These are phyloP conservation scores for Aspergillus oerlinghausenensis DNA, from an alignment of 2,329 filamentous ascomycete species.

Conservation along the genomic window DNA sequence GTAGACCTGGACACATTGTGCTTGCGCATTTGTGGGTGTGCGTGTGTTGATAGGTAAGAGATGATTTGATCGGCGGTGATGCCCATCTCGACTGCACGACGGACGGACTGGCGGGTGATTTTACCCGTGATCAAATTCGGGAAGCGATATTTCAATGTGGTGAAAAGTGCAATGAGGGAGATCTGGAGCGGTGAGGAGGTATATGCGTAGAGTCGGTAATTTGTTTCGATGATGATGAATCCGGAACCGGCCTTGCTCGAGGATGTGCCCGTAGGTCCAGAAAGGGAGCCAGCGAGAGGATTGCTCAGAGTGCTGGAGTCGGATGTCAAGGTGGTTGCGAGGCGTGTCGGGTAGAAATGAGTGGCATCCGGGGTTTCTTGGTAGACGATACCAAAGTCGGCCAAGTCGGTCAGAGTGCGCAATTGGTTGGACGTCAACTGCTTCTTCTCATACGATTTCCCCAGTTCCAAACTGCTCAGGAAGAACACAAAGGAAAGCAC, in stretches of 20 bases:
- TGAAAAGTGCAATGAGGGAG: slow-evolving; percentile 85
- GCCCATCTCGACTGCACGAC: slow-evolving; percentile 78
- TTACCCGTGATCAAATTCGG: slow-evolving; percentile 91
- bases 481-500: slow-evolving; percentile 96
- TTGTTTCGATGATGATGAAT: slow-evolving; percentile 95
- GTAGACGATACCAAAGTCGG: slow-evolving; percentile 91
- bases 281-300: slow-evolving; percentile 62
- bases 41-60: slow-evolving; percentile 83
- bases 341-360: slow-evolving; percentile 80
- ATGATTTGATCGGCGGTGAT: slow-evolving; percentile 97
- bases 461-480: slow-evolving; percentile 86
- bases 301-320: slow-evolving; percentile 69
- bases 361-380: slow-evolving; percentile 43
- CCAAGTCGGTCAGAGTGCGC: slow-evolving; percentile 84
- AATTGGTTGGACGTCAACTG: slow-evolving; percentile 76
- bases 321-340: slow-evolving; percentile 86
- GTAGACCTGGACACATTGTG: slow-evolving; percentile 38
- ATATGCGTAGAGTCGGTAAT: slow-evolving; percentile 96
- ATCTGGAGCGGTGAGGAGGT: slow-evolving; percentile 92
- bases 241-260: slow-evolving; percentile 46
- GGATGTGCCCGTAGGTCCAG: slow-evolving; percentile 28
- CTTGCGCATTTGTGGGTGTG: slow-evolving; percentile 88
- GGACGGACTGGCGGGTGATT: slow-evolving; percentile 81
- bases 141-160: slow-evolving; percentile 82
- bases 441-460: slow-evolving; percentile 81